A percentile compares a stretch with the other conserved stretches of the same genome.
Evolutionary conservation across 78 protist species (phyloP).

Genomic region (Carpediemonas membranifera): DNA sequence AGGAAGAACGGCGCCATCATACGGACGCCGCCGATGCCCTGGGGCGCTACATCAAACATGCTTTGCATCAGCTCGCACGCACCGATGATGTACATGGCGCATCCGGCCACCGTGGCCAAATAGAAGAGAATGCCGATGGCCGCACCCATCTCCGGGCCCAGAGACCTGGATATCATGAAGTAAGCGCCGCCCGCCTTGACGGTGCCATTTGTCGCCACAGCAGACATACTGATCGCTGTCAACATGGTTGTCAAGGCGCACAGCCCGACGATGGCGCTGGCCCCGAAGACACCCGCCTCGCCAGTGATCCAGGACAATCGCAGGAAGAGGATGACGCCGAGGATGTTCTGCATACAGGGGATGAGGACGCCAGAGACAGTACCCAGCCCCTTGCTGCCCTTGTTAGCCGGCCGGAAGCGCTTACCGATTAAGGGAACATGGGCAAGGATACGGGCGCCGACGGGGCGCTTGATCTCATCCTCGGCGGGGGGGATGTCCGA

Average conservation of each 20-base stretch:
- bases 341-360: not conserved
- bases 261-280: not conserved
- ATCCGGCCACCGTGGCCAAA: constrained; percentile 19
- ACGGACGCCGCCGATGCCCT: no score
- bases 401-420: no score
- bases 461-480: no score
- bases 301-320: not conserved
- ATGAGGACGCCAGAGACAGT: no score
- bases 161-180: constrained; percentile 6
- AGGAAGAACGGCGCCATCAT: not conserved
- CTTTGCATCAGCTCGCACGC: constrained; percentile 35
- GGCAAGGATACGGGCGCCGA: no score
- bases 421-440: no score
- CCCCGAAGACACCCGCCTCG: not conserved
- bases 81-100: constrained; percentile 53
- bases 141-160: constrained; percentile 18
- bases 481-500: no score
- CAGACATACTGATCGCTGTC: not conserved
- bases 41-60: not conserved
- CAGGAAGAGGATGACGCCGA: not conserved
- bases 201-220: constrained; percentile 3
- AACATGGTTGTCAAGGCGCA: constrained; percentile 8
- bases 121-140: constrained; percentile 29
- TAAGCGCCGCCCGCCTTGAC: constrained; percentile 10
- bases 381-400: no score